phyloP scores from a whole-genome alignment of 495 filamentous ascomycete genomes.

The Podospora comata region DNA sequence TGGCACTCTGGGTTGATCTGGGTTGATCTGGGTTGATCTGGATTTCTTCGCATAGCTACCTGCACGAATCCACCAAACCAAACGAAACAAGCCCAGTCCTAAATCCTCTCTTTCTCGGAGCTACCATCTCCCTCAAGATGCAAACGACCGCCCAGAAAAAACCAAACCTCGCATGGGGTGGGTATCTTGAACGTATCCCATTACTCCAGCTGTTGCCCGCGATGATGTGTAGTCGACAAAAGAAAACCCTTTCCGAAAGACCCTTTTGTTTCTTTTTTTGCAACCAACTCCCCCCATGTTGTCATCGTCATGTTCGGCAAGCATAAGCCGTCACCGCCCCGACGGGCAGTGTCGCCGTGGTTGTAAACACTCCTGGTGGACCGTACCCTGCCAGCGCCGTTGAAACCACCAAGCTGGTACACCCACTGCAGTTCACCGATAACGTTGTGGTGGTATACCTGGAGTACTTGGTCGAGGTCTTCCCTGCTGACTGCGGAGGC shows the following conservation, averaged over 20 bases:
- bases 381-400: slow-evolving; percentile 30
- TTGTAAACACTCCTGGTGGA: slow-evolving; percentile 26
- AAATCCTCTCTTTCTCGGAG: too few species aligned
- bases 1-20: neutral
- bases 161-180: neutral
- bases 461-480: slow-evolving; percentile 27
- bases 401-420: slow-evolving; percentile 22
- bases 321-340: slow-evolving; percentile 30
- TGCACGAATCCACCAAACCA: neutral
- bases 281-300: neutral
- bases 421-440: slow-evolving; percentile 27
- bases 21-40: neutral
- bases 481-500: slow-evolving; percentile 27
- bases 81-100: neutral
- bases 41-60: neutral
- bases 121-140: neutral
- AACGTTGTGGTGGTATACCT: slow-evolving; percentile 27
- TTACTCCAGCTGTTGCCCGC: neutral
- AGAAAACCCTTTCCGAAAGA: neutral
- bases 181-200: slow-evolving; percentile 1
- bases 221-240: slow-evolving; percentile 1
- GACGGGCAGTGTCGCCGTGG: slow-evolving; percentile 29
- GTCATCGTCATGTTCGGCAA: slow-evolving; percentile 15
- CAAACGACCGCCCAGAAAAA: neutral
- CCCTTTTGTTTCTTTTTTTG: neutral